Evolutionary conservation across 2,329 filamentous ascomycete species (phyloP).

Genomic region (Gyromitra esculenta): DNA sequence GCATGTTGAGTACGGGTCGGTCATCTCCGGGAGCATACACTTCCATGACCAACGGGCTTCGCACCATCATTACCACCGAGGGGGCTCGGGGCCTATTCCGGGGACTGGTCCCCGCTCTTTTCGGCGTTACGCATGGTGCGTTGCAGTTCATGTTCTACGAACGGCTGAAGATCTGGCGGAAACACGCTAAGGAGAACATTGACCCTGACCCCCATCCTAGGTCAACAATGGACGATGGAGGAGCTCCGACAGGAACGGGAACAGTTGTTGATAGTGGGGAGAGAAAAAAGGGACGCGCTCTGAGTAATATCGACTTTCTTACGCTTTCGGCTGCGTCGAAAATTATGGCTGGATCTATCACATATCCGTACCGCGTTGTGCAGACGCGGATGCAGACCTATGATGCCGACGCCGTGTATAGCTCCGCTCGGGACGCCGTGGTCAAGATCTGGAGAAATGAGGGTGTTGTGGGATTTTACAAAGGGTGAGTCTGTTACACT

Average conservation of each 20-base stretch:
- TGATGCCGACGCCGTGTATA: constrained; percentile 78
- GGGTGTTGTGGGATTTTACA: constrained; percentile 85
- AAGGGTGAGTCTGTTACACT: constrained; percentile 66
- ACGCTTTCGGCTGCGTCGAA: constrained; percentile 82
- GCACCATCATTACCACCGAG: constrained; percentile 74
- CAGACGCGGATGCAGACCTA: constrained; percentile 89
- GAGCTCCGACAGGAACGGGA: constrained; percentile 38
- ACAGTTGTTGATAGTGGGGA: constrained; percentile 57
- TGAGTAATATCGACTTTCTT: constrained; percentile 81
- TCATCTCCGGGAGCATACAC: constrained; percentile 78
- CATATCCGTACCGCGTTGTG: constrained; percentile 95
- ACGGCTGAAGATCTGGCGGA: constrained; percentile 66
- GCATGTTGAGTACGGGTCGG: constrained; percentile 88
- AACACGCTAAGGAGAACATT: constrained; percentile 46
- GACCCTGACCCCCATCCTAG: constrained; percentile 37
- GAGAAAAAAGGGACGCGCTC: constrained; percentile 59
- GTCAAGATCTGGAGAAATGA: constrained; percentile 80
- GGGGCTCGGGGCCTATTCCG: constrained; percentile 85
- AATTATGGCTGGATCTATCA: constrained; percentile 85
- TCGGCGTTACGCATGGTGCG: constrained; percentile 90
- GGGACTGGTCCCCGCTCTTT: constrained; percentile 80
- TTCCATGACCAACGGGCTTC: constrained; percentile 76
- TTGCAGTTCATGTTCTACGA: constrained; percentile 98
- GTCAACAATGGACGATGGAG: constrained; percentile 36
- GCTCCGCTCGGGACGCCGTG: constrained; percentile 76